These are phyloP conservation scores for Ophiostoma sp. DNA, from an alignment of 2,329 filamentous ascomycete species.

Conservation along the genomic window DNA sequence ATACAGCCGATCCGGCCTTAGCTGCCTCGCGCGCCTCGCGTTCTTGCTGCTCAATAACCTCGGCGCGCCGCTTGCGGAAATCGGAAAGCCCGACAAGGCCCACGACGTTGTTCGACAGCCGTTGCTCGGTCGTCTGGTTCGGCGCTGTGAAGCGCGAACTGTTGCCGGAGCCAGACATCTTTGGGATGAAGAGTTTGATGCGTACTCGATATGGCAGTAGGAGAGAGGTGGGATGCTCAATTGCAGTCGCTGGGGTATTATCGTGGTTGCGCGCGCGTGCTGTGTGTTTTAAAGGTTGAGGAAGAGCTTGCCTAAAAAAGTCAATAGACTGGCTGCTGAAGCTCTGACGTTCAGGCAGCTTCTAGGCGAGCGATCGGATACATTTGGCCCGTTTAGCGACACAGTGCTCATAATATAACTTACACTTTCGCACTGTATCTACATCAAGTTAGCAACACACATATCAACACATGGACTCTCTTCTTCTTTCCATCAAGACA, in stretches of 20 bases:
- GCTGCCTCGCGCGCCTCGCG: conserved; percentile 70
- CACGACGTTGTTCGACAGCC: conserved; percentile 82
- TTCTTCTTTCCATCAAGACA: too few species aligned
- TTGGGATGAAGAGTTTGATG: background rate
- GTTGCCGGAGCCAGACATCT: conserved; percentile 39
- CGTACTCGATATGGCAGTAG: too few species aligned
- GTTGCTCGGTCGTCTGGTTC: conserved; percentile 73
- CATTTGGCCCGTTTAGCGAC: background rate
- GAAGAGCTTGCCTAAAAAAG: conserved; percentile 13
- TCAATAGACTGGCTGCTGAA: background rate
- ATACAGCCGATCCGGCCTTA: conserved; percentile 35
- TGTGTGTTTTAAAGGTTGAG: background rate
- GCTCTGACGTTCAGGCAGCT: conserved; percentile 15
- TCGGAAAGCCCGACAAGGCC: conserved; percentile 90
- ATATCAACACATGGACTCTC: background rate
- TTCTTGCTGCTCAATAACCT: conserved; percentile 89
- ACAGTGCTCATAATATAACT: background rate
- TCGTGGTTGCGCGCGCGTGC: background rate
- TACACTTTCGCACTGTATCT: background rate
- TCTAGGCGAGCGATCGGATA: background rate
- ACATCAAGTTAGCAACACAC: background rate
- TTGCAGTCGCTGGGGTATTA: background rate
- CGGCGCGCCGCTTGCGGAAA: conserved; percentile 92
- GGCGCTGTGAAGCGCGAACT: conserved; percentile 71
- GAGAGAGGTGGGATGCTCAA: background rate